Evolutionary conservation across 2,329 filamentous ascomycete species (phyloP).

Genomic region (Pseudocercospora macadamiae): DNA sequence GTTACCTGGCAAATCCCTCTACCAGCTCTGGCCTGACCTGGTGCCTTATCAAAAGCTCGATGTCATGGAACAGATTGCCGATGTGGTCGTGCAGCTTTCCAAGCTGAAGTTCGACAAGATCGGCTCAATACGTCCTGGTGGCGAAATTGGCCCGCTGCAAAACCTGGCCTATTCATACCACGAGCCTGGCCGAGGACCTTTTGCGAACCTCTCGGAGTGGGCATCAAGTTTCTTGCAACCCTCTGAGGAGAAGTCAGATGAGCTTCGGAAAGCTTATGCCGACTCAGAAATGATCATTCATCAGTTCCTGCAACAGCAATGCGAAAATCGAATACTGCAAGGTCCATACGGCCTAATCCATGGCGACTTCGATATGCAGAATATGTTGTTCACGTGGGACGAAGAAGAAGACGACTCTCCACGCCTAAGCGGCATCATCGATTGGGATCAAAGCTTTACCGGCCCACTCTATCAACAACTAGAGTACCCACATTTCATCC

Average conservation of each 20-base stretch:
- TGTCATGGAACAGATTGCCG: slow-evolving; percentile 15
- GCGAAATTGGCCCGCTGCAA: slow-evolving; percentile 11
- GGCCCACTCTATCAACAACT: slow-evolving; percentile 19
- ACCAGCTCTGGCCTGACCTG: slow-evolving; percentile 15
- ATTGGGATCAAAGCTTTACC: slow-evolving; percentile 23
- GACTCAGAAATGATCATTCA: neutral
- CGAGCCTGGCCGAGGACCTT: slow-evolving; percentile 10
- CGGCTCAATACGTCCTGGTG: slow-evolving; percentile 13
- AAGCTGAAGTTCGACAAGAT: slow-evolving; percentile 15
- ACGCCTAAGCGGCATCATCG: slow-evolving; percentile 20
- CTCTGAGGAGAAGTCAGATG: too few relatives aligned
- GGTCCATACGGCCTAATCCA: slow-evolving; percentile 21
- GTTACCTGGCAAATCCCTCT: slow-evolving; percentile 10
- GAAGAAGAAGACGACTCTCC: neutral
- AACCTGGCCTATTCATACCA: neutral
- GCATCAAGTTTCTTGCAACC: slow-evolving; percentile 4
- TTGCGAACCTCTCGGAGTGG: slow-evolving; percentile 2
- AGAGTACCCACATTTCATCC: slow-evolving; percentile 20
- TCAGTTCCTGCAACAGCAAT: neutral
- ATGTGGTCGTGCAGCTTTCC: slow-evolving; percentile 19
- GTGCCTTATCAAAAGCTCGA: slow-evolving; percentile 5
- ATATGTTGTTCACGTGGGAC: slow-evolving; percentile 6
- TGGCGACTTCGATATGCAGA: slow-evolving; percentile 21
- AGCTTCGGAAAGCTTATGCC: neutral
- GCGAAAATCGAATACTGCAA: neutral